Conservation (phyloP, 1,139 yeast genomes). For the Lodderomyces oxycetoniae region DNA sequence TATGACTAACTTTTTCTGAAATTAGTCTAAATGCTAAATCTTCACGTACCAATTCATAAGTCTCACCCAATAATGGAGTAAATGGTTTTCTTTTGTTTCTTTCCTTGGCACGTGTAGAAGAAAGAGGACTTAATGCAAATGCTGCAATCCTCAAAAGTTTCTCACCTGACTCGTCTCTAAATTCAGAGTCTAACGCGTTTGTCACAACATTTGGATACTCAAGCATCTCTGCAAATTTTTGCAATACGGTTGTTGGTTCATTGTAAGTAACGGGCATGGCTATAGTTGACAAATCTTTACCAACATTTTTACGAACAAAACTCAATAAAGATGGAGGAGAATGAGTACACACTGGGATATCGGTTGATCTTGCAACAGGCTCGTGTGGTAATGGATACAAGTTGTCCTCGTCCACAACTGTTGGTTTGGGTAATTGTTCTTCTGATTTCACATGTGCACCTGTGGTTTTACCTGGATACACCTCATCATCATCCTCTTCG, state of each 20-base stretch:
- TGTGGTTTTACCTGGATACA: neutral
- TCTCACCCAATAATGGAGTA: slow-evolving; percentile 86
- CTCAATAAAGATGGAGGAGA: slow-evolving; percentile 80
- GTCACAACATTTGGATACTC: slow-evolving; percentile 71
- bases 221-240: slow-evolving; percentile 70
- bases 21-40: slow-evolving; percentile 65
- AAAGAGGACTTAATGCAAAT: slow-evolving; percentile 73
- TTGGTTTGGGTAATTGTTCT: slow-evolving; percentile 11
- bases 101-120: slow-evolving; percentile 68
- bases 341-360: slow-evolving; percentile 55
- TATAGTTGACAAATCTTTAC: slow-evolving; percentile 79
- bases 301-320: slow-evolving; percentile 82
- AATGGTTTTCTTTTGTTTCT: slow-evolving; percentile 85
- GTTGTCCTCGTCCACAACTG: slow-evolving; percentile 23
- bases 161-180: slow-evolving; percentile 46
- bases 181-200: slow-evolving; percentile 46
- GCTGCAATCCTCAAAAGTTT: slow-evolving; percentile 68
- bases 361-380: slow-evolving; percentile 51
- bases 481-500: slow-evolving; percentile 15
- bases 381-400: slow-evolving; percentile 64
- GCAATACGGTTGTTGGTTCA: slow-evolving; percentile 83
- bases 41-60: slow-evolving; percentile 78
- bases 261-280: slow-evolving; percentile 94
- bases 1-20: slow-evolving; percentile 76
- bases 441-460: slow-evolving; percentile 4